These are phyloP conservation scores for Populus trichocarpa DNA, from an alignment of 441 rosid genomes.

Conservation along the genomic window DNA sequence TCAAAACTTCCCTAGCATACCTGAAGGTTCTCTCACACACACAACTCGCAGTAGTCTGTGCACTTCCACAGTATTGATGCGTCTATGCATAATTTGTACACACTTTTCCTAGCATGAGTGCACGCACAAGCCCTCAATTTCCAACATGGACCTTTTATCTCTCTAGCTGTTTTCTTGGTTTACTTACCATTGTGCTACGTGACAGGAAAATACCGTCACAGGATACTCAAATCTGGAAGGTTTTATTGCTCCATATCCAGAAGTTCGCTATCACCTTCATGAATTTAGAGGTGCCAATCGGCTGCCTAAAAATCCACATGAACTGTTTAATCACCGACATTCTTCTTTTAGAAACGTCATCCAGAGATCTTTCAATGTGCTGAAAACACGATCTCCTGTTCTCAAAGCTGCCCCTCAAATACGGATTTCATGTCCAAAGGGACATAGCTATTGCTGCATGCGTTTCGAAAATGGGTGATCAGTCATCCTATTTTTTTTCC, in stretches of 20 bases:
- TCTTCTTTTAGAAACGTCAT: slow-evolving; percentile 50
- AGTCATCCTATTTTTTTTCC: fast-evolving
- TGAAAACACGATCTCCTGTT: slow-evolving; percentile 72
- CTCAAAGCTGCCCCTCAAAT: slow-evolving; percentile 66
- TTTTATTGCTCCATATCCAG: slow-evolving; percentile 71
- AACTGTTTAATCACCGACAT: slow-evolving; percentile 78
- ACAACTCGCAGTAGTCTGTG: not conserved
- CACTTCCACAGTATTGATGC: not conserved
- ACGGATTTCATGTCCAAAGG: slow-evolving; percentile 73
- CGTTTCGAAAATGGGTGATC: slow-evolving; percentile 13
- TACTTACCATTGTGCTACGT: not conserved
- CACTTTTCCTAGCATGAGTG: too few relatives aligned
- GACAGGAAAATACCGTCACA: slow-evolving; percentile 64
- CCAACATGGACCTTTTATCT: too few relatives aligned
- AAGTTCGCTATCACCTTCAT: slow-evolving; percentile 46
- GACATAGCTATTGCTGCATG: slow-evolving; percentile 73
- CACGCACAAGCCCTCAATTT: too few relatives aligned
- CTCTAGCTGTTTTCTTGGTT: too few relatives aligned
- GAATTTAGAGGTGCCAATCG: slow-evolving; percentile 65
- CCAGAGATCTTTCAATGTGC: slow-evolving; percentile 44
- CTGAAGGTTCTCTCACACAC: slow-evolving; percentile 43
- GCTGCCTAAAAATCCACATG: slow-evolving; percentile 59
- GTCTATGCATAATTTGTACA: not conserved
- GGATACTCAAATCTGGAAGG: slow-evolving; percentile 62
- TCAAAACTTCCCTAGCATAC: slow-evolving; percentile 76